Evolutionary conservation across 305 asterid species (phyloP).

Genomic region (Fraxinus sp.): DNA sequence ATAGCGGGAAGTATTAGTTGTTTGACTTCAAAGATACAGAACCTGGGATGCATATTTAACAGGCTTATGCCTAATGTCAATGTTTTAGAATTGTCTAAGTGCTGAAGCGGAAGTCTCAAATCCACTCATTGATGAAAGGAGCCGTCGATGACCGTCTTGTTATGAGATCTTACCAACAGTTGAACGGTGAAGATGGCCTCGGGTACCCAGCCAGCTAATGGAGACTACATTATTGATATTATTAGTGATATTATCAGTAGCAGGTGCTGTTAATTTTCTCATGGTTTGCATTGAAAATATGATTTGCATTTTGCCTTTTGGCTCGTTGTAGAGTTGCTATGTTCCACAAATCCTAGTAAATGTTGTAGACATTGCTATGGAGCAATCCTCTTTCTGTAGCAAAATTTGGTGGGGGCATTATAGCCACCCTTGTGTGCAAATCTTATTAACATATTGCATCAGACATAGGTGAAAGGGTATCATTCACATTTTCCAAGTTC

Average conservation of each 20-base stretch:
- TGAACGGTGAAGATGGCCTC: background rate
- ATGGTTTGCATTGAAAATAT: background rate
- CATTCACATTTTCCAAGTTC: background rate
- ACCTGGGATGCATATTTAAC: background rate
- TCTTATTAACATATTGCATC: background rate
- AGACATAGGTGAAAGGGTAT: background rate
- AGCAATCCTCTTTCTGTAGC: background rate
- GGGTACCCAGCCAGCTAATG: background rate
- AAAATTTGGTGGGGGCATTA: background rate
- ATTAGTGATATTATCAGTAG: background rate
- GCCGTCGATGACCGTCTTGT: background rate
- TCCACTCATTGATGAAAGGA: background rate
- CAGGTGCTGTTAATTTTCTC: background rate
- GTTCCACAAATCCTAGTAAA: background rate
- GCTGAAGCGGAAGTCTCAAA: background rate
- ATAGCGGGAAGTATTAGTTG: background rate
- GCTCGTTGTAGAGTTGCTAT: background rate
- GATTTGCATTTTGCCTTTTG: background rate
- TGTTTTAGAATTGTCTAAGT: background rate
- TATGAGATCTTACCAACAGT: background rate
- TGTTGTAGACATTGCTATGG: background rate
- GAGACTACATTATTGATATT: background rate
- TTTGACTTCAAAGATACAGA: conserved; percentile 1
- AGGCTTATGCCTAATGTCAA: background rate
- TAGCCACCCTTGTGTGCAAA: background rate